Percentiles rank a stretch among this genome's conserved stretches.
Conservation (phyloP, 441 rosid species). For the Gossypium lobatum region DNA sequence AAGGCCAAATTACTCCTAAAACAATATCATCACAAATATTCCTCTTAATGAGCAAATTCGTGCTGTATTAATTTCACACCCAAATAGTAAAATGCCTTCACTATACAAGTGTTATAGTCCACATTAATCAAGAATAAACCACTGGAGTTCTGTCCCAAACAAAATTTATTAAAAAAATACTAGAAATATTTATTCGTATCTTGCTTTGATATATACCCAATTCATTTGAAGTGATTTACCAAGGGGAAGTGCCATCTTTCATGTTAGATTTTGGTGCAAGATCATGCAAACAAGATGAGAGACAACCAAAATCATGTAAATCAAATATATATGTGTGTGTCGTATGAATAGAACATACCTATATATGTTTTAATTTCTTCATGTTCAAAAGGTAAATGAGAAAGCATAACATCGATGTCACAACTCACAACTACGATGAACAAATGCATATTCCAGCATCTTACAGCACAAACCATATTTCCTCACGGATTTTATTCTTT, state of each 20-base stretch:
- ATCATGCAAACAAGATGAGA: not conserved
- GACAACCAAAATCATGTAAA: not conserved
- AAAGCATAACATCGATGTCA: not conserved
- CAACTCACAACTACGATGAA: not conserved
- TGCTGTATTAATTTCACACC: too few species aligned
- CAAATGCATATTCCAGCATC: not conserved
- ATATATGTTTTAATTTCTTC: not conserved
- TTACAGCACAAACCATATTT: slow-evolving; percentile 9
- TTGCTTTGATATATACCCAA: not conserved
- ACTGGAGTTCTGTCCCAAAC: too few species aligned
- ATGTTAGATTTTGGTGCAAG: not conserved
- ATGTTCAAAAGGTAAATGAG: not conserved
- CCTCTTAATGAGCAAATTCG: too few species aligned
- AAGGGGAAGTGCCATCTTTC: not conserved
- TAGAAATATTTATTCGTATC: too few species aligned
- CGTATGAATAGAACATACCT: not conserved
- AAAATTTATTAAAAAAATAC: too few species aligned
- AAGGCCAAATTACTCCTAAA: too few species aligned
- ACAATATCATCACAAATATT: too few species aligned
- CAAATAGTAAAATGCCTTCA: too few species aligned
- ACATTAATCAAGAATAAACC: too few species aligned
- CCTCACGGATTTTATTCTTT: slow-evolving; percentile 8
- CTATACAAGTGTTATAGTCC: too few species aligned
- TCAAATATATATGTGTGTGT: not conserved
- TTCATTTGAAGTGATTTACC: not conserved